Evolutionary conservation across 1,284 basidiomycete genomes (phyloP), one percentile per base, ranked within the genome.

Genomic region (Phenoliferia sp.): DNA sequence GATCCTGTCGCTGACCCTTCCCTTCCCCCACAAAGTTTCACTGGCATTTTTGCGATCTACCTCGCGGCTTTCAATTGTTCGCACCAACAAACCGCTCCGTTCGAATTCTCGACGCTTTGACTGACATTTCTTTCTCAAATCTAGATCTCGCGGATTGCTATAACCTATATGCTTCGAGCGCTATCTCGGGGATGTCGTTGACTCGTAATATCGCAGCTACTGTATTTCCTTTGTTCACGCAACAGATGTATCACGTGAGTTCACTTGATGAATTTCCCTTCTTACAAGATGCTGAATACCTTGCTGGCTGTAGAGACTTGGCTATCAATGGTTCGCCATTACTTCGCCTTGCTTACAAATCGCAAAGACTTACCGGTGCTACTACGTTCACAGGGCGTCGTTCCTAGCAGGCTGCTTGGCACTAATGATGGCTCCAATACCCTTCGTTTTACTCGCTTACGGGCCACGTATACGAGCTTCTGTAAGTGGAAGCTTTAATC

Each of bases 151-250:
- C 68, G n/a, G 71, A 71, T 62, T 54, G 58, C 22, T 80, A 80
- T 62, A 73, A 75, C 0, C 68, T 75, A 15, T 80, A 79, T 57
- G 79, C 79, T 0, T 73, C 73, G 0, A 72, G 68, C 16, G 79
- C 79, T 0, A 62, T 71, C 17, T 66, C 66, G 16, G 72, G 67
- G 6, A 67, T 67, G 56, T 71, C 70, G 5, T 59, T 73, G 0
- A 67, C 59, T 34, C 69, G 72, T 4, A 73, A 73, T 29, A 50
- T 73, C 3, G 39, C 34, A 1, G 72, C 62, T 2, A 64, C 58
- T 52, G 52, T 54, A 5, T 69, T 71, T 59, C 72, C 72, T 17
- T 26, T 19, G 44, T 48, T 35, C 62, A 48, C 29, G 15, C 10
- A 28, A 12, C n/a, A 3, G 6, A 17, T 54, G 19, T 57, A 57